Percentiles rank a stretch among this genome's conserved stretches.
These are phyloP conservation scores for Caloboletus firmus DNA, from an alignment of 1,284 basidiomycete species.

Conservation along the genomic window DNA sequence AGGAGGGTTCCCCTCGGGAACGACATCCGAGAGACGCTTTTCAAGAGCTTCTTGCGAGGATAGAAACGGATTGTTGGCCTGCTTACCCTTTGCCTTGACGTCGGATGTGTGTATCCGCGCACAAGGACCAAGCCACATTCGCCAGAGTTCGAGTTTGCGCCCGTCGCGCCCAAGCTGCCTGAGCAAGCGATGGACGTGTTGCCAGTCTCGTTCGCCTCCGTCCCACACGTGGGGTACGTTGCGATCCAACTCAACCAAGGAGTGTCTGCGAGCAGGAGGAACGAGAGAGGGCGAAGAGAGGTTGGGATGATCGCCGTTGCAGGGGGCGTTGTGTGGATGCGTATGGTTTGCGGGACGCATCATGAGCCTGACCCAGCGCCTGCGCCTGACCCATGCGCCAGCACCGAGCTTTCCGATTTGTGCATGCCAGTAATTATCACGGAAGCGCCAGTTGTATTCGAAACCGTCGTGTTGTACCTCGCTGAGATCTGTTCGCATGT, in stretches of 20 bases:
- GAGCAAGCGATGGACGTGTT: conserved; percentile 53
- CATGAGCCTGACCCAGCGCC: conserved; percentile 80
- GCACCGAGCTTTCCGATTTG: conserved; percentile 56
- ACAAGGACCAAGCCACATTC: conserved; percentile 52
- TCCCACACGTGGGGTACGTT: conserved; percentile 41
- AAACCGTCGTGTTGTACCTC: conserved; percentile 79
- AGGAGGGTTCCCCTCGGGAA: conserved; percentile 27
- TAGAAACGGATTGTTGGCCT: conserved; percentile 39
- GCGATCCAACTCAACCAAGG: conserved; percentile 27
- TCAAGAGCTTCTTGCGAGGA: conserved; percentile 31
- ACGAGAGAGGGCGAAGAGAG: conserved; percentile 8
- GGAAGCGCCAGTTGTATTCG: conserved; percentile 79
- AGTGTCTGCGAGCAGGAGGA: conserved; percentile 2
- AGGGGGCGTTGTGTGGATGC: conserved; percentile 5
- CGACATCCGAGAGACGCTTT: conserved; percentile 8
- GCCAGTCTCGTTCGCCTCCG: conserved; percentile 61
- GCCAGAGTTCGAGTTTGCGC: conserved; percentile 70
- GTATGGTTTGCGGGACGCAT: conserved; percentile 52
- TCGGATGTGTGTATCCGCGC: conserved; percentile 6
- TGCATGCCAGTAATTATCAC: conserved; percentile 61
- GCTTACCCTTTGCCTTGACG: conserved; percentile 38
- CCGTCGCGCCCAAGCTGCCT: conserved; percentile 60
- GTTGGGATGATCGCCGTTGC: background rate
- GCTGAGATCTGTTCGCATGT: conserved; percentile 73
- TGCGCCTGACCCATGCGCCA: conserved; percentile 70